A percentile compares a stretch with the other conserved stretches of the same genome.
Evolutionary conservation across 73 alveolate species (phyloP).

Genomic region (Stentor roeselii): DNA sequence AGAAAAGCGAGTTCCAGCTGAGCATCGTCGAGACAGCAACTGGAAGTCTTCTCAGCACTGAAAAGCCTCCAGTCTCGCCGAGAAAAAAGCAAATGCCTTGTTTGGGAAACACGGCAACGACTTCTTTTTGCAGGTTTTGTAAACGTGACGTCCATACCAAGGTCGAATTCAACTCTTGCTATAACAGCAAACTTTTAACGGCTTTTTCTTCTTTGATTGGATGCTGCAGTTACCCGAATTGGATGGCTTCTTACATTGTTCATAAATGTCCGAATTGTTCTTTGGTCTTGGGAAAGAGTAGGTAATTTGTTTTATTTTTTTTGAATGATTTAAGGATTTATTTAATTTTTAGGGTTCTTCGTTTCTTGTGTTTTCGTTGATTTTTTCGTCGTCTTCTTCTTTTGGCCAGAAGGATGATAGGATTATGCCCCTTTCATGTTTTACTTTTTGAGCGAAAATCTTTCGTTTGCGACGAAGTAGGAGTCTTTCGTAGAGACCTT

Average conservation of each 20-base stretch:
- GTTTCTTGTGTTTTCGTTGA: too few species aligned
- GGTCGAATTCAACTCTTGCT: background rate
- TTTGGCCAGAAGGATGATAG: too few species aligned
- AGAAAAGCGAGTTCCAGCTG: background rate
- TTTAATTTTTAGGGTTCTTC: too few species aligned
- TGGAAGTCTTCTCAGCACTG: background rate
- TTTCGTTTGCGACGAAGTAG: too few species aligned
- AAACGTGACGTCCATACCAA: constrained; percentile 11
- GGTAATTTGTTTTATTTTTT: too few species aligned
- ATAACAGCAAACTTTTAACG: background rate
- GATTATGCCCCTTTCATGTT: too few species aligned
- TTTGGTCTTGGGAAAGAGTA: constrained; percentile 16
- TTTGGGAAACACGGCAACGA: background rate
- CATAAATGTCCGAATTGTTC: background rate
- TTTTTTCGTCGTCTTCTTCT: too few species aligned
- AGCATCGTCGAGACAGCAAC: background rate
- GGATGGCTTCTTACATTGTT: background rate
- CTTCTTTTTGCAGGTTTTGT: constrained; percentile 6
- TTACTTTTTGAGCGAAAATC: too few species aligned
- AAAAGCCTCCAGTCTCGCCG: background rate
- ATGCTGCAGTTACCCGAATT: background rate
- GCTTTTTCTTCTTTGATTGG: background rate
- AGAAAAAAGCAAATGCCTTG: background rate
- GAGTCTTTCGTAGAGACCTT: too few species aligned
- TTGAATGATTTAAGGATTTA: too few species aligned